Evolutionary conservation across 345 rosid genomes (phyloP), one percentile per base, ranked within the genome.

Genomic region (Zanthoxylum bungeanum): DNA sequence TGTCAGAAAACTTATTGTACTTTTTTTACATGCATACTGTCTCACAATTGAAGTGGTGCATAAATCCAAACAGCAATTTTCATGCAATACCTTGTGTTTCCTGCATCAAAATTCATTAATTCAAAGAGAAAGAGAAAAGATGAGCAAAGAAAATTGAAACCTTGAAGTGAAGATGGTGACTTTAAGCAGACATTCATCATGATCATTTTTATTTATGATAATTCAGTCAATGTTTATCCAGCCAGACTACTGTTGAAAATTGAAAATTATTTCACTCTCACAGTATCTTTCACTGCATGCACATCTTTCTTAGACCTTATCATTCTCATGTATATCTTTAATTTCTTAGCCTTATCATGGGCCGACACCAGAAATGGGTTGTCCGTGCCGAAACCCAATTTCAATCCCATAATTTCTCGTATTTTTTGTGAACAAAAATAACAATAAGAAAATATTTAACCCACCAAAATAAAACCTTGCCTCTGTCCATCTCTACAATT

Each of bases 1-100:
- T 34, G 33, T 9, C 65, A 36, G 30, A 11, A 4, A 42, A 63
- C 65, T 62, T 42, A 52, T 47, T 8, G 8, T 46, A 63, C 17
- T 51, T 44, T 27, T 1, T 47, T n/a, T 7, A 30, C 0, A n/a
- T 25, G 5, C 53, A 49, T 36, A 50, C n/a, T 66, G 22, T 31
- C 58, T 11, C n/a, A n/a, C n/a, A n/a, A n/a, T n/a, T n/a, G n/a
- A n/a, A n/a, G n/a, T n/a, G n/a, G n/a, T n/a, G n/a, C 56, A 9
- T 66, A 36, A 50, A 53, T 66, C 46, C 46, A 50, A 36, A 34
- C 44, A 33, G 31, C 58, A 16, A 33, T 66, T 50, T 49, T 24
- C 31, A 58, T 59, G n/a, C 68, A 63, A 39, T 39, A 62, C n/a
- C n/a, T 71, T 71, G 67, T 16, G 25, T 34, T 33, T 62, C 51